These are phyloP conservation scores for Backusella mclennaniae DNA, from an alignment of 192 early-diverging fungal genomes.

Conservation along the genomic window DNA sequence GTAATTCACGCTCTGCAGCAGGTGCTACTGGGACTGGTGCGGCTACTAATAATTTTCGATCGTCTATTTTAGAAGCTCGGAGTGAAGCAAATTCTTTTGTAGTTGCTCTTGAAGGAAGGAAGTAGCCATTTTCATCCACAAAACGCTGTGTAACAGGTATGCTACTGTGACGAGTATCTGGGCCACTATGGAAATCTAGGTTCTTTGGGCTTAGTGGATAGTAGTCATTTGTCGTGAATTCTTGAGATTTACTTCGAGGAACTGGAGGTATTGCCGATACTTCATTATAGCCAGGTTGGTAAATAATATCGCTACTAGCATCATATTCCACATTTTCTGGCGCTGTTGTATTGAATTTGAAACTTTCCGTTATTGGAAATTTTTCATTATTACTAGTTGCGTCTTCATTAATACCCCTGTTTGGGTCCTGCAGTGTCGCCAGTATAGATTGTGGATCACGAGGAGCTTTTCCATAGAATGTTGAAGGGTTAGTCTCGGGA, in stretches of 20 bases:
- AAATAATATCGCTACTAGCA: background rate
- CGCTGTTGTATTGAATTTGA: background rate
- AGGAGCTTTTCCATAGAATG: conserved; percentile 36
- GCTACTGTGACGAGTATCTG: background rate
- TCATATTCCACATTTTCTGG: background rate
- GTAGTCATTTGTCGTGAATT: background rate
- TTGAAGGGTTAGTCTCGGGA: conserved; percentile 12
- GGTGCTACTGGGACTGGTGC: background rate
- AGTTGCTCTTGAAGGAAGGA: background rate
- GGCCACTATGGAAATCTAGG: background rate
- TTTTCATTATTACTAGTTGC: background rate
- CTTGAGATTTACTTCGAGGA: conserved; percentile 1
- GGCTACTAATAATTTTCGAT: background rate
- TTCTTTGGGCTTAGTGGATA: background rate
- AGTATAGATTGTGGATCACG: conserved; percentile 31
- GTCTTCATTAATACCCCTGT: background rate
- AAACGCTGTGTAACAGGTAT: background rate
- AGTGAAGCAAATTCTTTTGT: background rate
- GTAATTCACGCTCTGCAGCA: background rate
- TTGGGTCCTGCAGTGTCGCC: conserved; percentile 15
- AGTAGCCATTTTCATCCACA: background rate
- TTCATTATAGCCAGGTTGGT: background rate
- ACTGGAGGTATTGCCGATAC: background rate
- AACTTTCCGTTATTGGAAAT: background rate
- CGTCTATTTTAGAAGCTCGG: background rate